Base-by-base conservation (phyloP, 2,329 filamentous ascomycete species). In the Alternaria sp. region DNA sequence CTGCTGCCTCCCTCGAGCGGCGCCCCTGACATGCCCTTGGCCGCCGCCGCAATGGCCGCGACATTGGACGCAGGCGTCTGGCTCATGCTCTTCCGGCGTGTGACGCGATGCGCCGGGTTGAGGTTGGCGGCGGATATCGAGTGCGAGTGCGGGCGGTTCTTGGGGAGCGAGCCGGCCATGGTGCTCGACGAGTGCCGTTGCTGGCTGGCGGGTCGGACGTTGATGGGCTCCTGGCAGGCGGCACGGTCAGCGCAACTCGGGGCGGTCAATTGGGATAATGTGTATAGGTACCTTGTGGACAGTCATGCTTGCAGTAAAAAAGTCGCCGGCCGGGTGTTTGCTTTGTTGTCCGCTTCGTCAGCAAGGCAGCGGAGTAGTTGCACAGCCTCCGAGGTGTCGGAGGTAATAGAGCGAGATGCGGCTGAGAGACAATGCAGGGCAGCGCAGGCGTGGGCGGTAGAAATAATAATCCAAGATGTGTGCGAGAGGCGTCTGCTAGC, bases 1-100 rank as follows among this genome's bases (percentile, higher is more conserved):
- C 58, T 63, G 33, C 55, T 65, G 59, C 85, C 37, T 41, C 37
- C 83, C 44, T 82, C 83, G 82, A 90, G 78, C 86, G 85, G 85
- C 64, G 87, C 87, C 70, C 90, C 89, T 63, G 82, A 83, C 56
- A 84, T 85, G 77, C 92, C 91, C 75, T 89, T 88, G 55, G 81
- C 80, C 2, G 90, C 92, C 12, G 90, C 90, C 30, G 92, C 91
- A 66, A 95, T 84, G 58, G 92, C 92, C 18, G 92, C 90, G 49
- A 91, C 88, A 81, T 92, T 94, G 79, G 88, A 86, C 51, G 86
- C 87, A 50, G 90, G 88, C 68, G 89, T 91, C 65, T 92, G 93
- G 78, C 88, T 89, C 78, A 97, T 94, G 82, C 94, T 97, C 87
- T 98, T 98, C 74, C 96, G 89, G 75, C 95, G 92, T 73, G 92